Percentiles rank a stretch among this genome's conserved stretches.
These are phyloP conservation scores for Cladophialophora yegresii DNA, from an alignment of 2,329 filamentous ascomycete species.

Conservation along the genomic window DNA sequence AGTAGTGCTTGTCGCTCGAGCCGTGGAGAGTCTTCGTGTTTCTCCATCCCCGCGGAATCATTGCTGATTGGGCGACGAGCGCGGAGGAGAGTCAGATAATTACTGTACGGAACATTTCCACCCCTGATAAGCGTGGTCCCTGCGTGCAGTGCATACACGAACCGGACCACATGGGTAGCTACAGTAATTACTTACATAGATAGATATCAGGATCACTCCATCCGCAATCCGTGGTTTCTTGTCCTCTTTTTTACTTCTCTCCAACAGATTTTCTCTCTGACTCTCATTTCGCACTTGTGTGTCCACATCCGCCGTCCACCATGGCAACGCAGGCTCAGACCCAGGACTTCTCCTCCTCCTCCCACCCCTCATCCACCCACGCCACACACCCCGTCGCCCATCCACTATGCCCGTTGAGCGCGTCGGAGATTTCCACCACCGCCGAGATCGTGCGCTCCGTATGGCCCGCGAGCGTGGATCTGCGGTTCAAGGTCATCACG, in stretches of 20 bases:
- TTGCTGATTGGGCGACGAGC: neutral
- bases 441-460: constrained; percentile 36
- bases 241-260: neutral
- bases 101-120: neutral
- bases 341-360: constrained; percentile 29
- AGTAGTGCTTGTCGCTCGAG: neutral
- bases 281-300: neutral
- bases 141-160: neutral
- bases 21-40: neutral
- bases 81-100: no score
- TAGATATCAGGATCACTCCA: neutral
- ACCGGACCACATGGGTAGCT: neutral
- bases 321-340: constrained; percentile 31
- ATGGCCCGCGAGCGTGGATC: constrained; percentile 38
- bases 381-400: constrained; percentile 33
- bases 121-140: neutral
- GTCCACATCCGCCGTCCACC: neutral
- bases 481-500: constrained; percentile 66
- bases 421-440: constrained; percentile 38
- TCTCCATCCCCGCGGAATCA: neutral
- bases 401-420: constrained; percentile 39
- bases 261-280: neutral
- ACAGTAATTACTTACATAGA: neutral
- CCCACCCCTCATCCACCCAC: no score
- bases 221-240: neutral